Base-by-base conservation (phyloP, 2,329 filamentous ascomycete species). In the Sporothrix sp. region DNA sequence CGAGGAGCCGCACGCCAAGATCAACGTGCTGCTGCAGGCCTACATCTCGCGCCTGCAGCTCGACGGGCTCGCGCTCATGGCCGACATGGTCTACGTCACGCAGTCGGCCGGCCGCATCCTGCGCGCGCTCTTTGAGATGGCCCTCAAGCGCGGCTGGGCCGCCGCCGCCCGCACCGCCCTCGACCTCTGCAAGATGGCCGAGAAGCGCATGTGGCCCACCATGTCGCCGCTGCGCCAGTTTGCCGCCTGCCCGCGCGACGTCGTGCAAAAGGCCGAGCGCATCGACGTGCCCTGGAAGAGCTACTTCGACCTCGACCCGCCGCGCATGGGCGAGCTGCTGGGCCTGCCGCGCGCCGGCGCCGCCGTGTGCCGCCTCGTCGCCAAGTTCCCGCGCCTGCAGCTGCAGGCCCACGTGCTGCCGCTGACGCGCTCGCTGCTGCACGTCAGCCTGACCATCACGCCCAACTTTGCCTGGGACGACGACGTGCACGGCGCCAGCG, bases 151-250 rank as follows among this genome's bases (percentile, higher is more conserved):
- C 68, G 91, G 91, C 30, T 98, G 91, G 91, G 82, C 93, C 1
- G 84, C 82, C 14, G 93, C 97, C 3, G 87, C 93, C 8, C 95
- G 93, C 70, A 88, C 85, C 55, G 90, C 93, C 0, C 73, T 98
- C 37, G 87, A 95, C 60, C 76, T 98, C 48, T 98, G 94, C 71
- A 98, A 98, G 71, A 97, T 95, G 88, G 93, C 91, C 0, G 93
- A 98, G 72, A 95, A 95, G 74, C 80, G 94, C 45, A 98, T 98
- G 94, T 98, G 93, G 93, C 90, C 91, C 13, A 97, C 91, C 6
- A 98, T 97, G 93, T 87, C 88, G 33, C 93, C 94, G 10, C 74
- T 98, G 28, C 81, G 93, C 49, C 93, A 98, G 62, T 98, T 98
- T 63, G 79, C 85, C 3, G 71, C 73, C 35, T 95, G 89, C 62